Evolutionary conservation across 2,329 filamentous ascomycete species (phyloP).

Genomic region (Diaporthe sp.): DNA sequence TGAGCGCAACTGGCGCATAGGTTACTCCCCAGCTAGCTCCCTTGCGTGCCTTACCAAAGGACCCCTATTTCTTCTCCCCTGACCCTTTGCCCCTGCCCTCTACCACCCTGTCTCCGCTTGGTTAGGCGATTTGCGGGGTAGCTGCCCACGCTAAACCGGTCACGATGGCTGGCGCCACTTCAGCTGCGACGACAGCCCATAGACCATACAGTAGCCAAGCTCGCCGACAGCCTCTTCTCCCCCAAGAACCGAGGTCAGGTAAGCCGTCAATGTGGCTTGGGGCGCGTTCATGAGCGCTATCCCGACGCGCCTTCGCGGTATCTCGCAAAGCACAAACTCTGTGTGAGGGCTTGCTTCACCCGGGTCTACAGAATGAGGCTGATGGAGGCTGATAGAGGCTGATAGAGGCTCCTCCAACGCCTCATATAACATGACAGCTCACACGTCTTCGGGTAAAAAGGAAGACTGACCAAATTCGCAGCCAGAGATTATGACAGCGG

Average conservation of each 20-base stretch:
- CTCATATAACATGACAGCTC: not conserved
- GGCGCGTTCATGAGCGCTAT: not conserved
- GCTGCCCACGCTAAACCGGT: constrained; percentile 18
- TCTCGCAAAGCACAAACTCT: not conserved
- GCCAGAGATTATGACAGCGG: too few species aligned
- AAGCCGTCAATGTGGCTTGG: not conserved
- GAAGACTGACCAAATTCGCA: not conserved
- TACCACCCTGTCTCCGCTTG: constrained; percentile 7
- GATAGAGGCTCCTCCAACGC: not conserved
- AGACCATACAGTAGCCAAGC: not conserved
- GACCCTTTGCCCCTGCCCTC: constrained; percentile 1
- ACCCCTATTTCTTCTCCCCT: constrained; percentile 30
- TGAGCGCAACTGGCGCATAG: not conserved
- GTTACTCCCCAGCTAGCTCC: not conserved
- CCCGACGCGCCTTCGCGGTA: not conserved
- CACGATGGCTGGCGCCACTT: constrained; percentile 13
- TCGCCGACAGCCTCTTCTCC: constrained; percentile 19
- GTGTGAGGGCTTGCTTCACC: not conserved
- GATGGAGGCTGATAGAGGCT: not conserved
- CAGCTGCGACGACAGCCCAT: constrained; percentile 20
- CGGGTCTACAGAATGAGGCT: not conserved
- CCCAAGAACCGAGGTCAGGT: not conserved
- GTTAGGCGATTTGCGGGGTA: constrained; percentile 29
- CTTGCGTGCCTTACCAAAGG: not conserved
- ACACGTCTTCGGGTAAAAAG: not conserved